These are phyloP conservation scores for Brasilioporus rufonigricans DNA, from an alignment of 768 basidiomycete species.

Conservation along the genomic window DNA sequence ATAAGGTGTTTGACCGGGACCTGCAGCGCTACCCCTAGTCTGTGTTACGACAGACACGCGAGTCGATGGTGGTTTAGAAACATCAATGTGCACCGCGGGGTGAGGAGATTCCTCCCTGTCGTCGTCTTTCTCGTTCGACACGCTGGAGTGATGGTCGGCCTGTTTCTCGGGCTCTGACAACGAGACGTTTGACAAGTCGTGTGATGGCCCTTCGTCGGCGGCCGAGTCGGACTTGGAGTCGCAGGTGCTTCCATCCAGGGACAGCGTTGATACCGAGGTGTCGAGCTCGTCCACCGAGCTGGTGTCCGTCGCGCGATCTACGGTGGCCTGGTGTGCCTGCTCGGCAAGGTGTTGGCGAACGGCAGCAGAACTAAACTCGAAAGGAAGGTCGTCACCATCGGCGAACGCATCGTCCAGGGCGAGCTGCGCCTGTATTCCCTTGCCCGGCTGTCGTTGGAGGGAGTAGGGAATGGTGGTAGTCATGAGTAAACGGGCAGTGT, in stretches of 20 bases:
- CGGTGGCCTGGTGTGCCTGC: slow-evolving; percentile 38
- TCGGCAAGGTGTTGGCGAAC: slow-evolving; percentile 62
- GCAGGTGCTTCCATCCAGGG: slow-evolving; percentile 42
- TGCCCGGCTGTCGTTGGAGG: slow-evolving; percentile 26
- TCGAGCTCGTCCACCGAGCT: slow-evolving; percentile 35
- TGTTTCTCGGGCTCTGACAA: slow-evolving; percentile 16
- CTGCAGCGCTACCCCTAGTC: not conserved
- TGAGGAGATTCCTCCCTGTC: slow-evolving; percentile 24
- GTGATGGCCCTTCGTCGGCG: slow-evolving; percentile 10
- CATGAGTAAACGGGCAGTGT: slow-evolving; percentile 5
- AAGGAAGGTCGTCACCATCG: slow-evolving; percentile 46
- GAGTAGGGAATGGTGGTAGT: slow-evolving; percentile 11
- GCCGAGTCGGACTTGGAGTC: slow-evolving; percentile 14
- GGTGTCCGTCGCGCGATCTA: slow-evolving; percentile 28
- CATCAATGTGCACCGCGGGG: slow-evolving; percentile 45
- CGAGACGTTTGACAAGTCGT: slow-evolving; percentile 24
- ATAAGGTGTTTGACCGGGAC: not conserved
- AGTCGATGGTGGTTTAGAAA: slow-evolving; percentile 34
- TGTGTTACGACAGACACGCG: slow-evolving; percentile 25
- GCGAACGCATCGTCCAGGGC: slow-evolving; percentile 70
- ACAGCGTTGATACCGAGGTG: slow-evolving; percentile 57
- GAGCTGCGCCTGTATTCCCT: slow-evolving; percentile 27
- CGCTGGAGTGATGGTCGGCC: not conserved
- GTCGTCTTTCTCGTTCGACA: slow-evolving; percentile 1
- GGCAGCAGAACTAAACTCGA: slow-evolving; percentile 58